Base-by-base conservation (phyloP, 352 stramenopile genomes). In the Globisporangium rhizosaccharum region DNA sequence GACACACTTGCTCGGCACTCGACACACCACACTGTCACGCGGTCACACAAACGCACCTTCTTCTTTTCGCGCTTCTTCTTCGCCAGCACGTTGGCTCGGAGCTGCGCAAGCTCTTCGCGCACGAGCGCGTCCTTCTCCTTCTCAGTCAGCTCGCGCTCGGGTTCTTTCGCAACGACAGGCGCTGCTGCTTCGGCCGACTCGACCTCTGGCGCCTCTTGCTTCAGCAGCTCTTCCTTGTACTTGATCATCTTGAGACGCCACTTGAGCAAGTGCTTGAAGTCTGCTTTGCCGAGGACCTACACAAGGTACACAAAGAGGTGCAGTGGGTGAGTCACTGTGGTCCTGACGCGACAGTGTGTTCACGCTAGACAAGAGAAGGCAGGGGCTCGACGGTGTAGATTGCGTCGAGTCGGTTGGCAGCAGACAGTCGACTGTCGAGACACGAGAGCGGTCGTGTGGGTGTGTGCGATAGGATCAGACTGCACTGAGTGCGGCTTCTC, bases 231-330 rank as follows among this genome's bases (percentile, higher is more conserved):
- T 2, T 88, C 74, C 55, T 91, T 92, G 74, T 92, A 93, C 58
- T 87, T 85, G 7, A 76, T 65, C 83, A 99, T 98, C 39, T 97
- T 96, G 7, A 96, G 75, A 20, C 97, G 86, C 98, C 98, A 99
- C 55, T 95, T 98, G 12, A 99, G 72, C 23, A 99, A 65, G 26
- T 75, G 75, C 72, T 98, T 99, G 59, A 99, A 99, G 62, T 99
- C 98, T 8, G 75, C 70, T 55, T 99, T 99, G 51, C 98, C 97
- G 15, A 99, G 81, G 10, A 99, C 85, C 85, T 95, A 68, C 0
- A 65, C 0, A 63, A 45, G 10, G 28, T 1, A 51, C 54, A 39
- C 12, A 44, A 25, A 61, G 0, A 36, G 17, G 41, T 2, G n/a
- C 5, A 33, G 36, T 17, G 1, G n/a, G 30, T 56, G 33, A 47